phyloP scores from a whole-genome alignment of 768 basidiomycete genomes.

The Cyclocybe aegerita region DNA sequence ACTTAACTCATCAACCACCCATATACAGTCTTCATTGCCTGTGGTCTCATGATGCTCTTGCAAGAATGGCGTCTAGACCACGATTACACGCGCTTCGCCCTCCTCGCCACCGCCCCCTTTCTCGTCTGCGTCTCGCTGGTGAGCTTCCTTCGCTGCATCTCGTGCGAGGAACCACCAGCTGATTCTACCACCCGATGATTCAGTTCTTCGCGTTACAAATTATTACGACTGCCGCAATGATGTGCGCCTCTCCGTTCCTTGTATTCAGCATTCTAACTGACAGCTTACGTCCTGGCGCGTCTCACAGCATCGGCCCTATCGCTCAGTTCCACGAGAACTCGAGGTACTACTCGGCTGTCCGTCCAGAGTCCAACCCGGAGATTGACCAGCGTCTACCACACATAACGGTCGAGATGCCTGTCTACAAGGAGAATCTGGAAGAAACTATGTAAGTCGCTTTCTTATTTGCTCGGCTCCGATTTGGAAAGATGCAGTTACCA shows the following conservation, averaged over 20 bases:
- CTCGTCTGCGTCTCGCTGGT: constrained; percentile 77
- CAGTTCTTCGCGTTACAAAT: constrained; percentile 79
- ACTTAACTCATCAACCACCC: neutral
- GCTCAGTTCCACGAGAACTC: constrained; percentile 87
- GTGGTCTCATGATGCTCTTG: constrained; percentile 57
- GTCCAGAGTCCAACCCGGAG: constrained; percentile 59
- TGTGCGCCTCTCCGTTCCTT: constrained; percentile 36
- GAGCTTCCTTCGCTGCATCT: constrained; percentile 19
- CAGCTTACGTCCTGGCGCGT: constrained; percentile 14
- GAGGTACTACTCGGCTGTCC: constrained; percentile 73
- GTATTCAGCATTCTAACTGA: constrained; percentile 12
- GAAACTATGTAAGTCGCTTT: constrained; percentile 67
- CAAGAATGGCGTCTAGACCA: constrained; percentile 71
- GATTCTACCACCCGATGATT: neutral
- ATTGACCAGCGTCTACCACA: constrained; percentile 69
- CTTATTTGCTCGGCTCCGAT: constrained; percentile 2
- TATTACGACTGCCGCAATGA: constrained; percentile 59
- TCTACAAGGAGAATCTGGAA: constrained; percentile 84
- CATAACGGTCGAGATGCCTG: constrained; percentile 80
- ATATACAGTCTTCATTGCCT: constrained; percentile 63
- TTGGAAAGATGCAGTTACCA: neutral
- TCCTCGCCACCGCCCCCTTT: constrained; percentile 66
- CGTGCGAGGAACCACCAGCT: constrained; percentile 4
- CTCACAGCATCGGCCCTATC: constrained; percentile 70
- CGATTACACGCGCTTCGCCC: constrained; percentile 58